Evolutionary conservation across 78 protist genomes (phyloP).

Genomic region (Emiliania huxleyi): DNA sequence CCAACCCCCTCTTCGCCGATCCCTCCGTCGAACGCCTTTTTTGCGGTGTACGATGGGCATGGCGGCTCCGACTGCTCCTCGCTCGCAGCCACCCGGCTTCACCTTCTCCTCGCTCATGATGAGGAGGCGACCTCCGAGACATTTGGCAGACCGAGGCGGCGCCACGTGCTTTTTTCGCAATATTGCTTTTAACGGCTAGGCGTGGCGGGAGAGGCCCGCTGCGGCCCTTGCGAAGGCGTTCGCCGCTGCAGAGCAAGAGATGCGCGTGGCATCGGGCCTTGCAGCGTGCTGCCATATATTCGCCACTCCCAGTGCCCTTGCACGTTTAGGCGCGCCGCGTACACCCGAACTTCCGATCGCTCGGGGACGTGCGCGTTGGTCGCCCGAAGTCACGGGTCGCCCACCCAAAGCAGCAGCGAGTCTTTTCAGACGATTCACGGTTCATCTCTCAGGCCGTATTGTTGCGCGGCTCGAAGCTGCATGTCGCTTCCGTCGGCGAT

Average conservation of each 20-base stretch:
- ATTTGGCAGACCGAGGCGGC: neutral
- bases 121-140: neutral
- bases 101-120: neutral
- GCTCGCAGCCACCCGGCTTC: neutral
- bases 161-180: neutral
- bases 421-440: neutral
- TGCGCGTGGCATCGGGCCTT: too few relatives aligned
- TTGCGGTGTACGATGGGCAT: constrained; percentile 9
- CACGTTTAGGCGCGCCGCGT: too few relatives aligned
- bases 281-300: too few relatives aligned
- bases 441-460: neutral
- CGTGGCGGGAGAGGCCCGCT: too few relatives aligned
- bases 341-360: neutral
- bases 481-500: neutral
- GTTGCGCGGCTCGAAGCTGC: neutral
- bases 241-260: neutral
- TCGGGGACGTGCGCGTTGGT: neutral
- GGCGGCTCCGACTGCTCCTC: neutral
- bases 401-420: neutral
- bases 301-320: too few relatives aligned
- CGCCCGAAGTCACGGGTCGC: neutral
- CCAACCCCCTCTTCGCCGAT: neutral
- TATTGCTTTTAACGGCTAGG: too few relatives aligned
- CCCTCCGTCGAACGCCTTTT: neutral
- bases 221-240: too few relatives aligned